Conservation (phyloP, 257 asterid genomes). For the Jasminum sambac region DNA sequence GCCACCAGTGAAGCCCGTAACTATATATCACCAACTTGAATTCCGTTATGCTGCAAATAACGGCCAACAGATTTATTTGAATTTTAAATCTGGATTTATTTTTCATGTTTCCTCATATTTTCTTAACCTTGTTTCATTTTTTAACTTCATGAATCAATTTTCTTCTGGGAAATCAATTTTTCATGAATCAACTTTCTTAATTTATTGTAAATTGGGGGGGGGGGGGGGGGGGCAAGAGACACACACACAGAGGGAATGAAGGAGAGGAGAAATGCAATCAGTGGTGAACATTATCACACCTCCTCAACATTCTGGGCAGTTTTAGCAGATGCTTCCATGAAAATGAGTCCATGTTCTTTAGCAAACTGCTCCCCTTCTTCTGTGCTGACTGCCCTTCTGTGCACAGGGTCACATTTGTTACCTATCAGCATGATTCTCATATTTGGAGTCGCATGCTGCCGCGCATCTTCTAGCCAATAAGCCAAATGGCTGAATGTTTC, state of each 20-base stretch:
- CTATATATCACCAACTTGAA: constrained; percentile 84
- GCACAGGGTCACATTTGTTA: constrained; percentile 62
- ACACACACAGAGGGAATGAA: constrained; percentile 10
- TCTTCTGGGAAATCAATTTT: too few relatives aligned
- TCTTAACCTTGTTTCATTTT: too few relatives aligned
- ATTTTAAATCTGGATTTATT: background rate
- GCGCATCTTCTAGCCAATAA: constrained; percentile 70
- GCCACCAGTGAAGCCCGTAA: constrained; percentile 76
- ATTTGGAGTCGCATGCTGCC: constrained; percentile 66
- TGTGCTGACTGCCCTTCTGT: constrained; percentile 64
- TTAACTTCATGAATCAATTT: too few relatives aligned
- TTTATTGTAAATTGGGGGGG: too few relatives aligned
- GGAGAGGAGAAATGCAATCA: background rate
- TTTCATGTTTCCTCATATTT: too few relatives aligned
- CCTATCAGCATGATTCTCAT: constrained; percentile 63
- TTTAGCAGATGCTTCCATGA: constrained; percentile 76
- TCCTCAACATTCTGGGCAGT: constrained; percentile 69
- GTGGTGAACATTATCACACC: constrained; percentile 24
- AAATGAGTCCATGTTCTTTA: constrained; percentile 58
- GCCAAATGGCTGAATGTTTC: constrained; percentile 67
- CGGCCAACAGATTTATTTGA: background rate
- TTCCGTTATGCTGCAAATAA: constrained; percentile 74
- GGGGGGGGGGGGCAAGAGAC: too few relatives aligned
- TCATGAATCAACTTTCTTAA: too few relatives aligned
- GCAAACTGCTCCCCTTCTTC: constrained; percentile 75